Evolutionary conservation across 2,329 filamentous ascomycete genomes (phyloP).

Genomic region (Fusarium sp.): DNA sequence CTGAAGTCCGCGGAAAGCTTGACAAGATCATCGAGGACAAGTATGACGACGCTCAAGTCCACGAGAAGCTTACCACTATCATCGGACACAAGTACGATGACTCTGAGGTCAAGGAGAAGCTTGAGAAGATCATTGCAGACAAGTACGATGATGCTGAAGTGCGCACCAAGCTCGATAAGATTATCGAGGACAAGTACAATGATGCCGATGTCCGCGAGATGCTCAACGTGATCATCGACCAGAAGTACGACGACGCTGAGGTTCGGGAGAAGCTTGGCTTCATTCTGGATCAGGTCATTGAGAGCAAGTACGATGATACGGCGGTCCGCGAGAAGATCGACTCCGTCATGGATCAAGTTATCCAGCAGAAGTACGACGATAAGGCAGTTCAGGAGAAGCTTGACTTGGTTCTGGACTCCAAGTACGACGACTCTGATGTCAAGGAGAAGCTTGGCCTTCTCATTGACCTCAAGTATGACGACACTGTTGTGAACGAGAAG

Average conservation of each 20-base stretch:
- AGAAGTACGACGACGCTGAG: conserved; percentile 45
- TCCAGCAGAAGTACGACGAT: conserved; percentile 61
- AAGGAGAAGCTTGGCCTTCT: conserved; percentile 45
- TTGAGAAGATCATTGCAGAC: conserved; percentile 65
- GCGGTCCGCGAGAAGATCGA: conserved; percentile 40
- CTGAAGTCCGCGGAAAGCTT: conserved; percentile 60
- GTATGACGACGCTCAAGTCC: conserved; percentile 45
- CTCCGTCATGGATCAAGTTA: conserved; percentile 15
- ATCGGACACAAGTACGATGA: conserved; percentile 69
- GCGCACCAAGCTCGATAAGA: conserved; percentile 62
- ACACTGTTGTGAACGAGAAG: conserved; percentile 50
- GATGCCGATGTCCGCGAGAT: conserved; percentile 38
- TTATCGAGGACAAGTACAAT: conserved; percentile 45
- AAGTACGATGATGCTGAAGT: conserved; percentile 63
- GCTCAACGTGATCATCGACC: conserved; percentile 46
- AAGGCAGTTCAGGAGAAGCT: conserved; percentile 51
- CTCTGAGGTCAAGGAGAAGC: conserved; percentile 47
- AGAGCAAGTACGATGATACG: conserved; percentile 45
- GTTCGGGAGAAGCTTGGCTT: conserved; percentile 38
- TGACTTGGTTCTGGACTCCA: conserved; percentile 49
- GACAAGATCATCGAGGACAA: conserved; percentile 51
- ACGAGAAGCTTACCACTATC: conserved; percentile 44
- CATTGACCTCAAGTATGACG: conserved; percentile 61
- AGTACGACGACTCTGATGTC: conserved; percentile 48
- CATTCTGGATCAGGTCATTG: conserved; percentile 31